phyloP scores from a whole-genome alignment of 768 basidiomycete species.

The Pulveroboletus ravenelii region DNA sequence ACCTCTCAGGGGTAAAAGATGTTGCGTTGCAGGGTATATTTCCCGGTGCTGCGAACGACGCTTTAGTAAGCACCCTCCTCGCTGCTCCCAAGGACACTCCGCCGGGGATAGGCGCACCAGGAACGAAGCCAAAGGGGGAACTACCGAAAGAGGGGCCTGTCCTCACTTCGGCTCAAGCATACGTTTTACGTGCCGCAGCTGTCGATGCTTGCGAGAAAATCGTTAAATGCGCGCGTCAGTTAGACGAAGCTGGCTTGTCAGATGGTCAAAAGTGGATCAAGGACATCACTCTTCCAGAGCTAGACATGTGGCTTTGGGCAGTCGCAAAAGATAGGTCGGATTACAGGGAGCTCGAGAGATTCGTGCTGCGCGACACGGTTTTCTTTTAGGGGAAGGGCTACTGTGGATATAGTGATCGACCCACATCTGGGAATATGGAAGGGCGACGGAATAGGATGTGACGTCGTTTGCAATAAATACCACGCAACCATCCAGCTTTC shows the following conservation, averaged over 20 bases:
- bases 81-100: conserved; percentile 19
- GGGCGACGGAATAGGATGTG: not conserved
- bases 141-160: conserved; percentile 46
- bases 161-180: conserved; percentile 59
- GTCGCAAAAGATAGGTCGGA: conserved; percentile 75
- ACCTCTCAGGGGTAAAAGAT: conserved; percentile 46
- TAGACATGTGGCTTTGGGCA: conserved; percentile 82
- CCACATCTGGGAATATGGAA: not conserved
- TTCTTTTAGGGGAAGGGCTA: conserved; percentile 48
- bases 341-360: conserved; percentile 61
- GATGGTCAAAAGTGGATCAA: conserved; percentile 46
- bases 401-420: not conserved
- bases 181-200: conserved; percentile 71
- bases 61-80: conserved; percentile 40
- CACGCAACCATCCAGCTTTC: not conserved
- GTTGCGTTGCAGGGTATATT: conserved; percentile 45
- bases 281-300: conserved; percentile 50
- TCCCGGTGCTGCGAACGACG: conserved; percentile 39
- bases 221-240: conserved; percentile 45
- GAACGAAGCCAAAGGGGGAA: conserved; percentile 14
- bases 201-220: conserved; percentile 76
- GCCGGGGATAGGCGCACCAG: conserved; percentile 2
- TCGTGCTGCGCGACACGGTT: conserved; percentile 59
- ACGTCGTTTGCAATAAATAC: not conserved
- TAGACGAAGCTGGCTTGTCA: conserved; percentile 16